Base-by-base conservation (phyloP, 345 rosid genomes). In the Camelina neglecta region DNA sequence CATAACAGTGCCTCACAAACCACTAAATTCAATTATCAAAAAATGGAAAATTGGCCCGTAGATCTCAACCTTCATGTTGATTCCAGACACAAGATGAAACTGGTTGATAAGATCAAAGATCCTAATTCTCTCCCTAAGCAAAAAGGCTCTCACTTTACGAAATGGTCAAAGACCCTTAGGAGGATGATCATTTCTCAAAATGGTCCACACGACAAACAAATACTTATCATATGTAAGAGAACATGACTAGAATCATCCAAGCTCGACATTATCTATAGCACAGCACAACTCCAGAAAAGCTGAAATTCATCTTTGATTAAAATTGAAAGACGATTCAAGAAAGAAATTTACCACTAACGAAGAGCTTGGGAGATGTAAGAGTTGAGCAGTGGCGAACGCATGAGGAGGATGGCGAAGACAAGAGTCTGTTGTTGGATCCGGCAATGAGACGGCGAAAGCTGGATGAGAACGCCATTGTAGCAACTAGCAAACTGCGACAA, bases 361-460 rank as follows among this genome's bases (percentile, higher is more conserved):
- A 90, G 80, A 93, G 93, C 83, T 84, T 89, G 13, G 97, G 96
- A 38, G 90, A 84, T 36, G 96, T 86, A 47, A 91, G 93, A 49
- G 93, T 88, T 3, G 92, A 83, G 71, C 71, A 80, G 53, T 77
- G 60, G 45, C 92, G 90, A 81, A 69, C 24, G 56, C 65, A n/a
- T n/a, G n/a, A 77, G 4, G 71, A 65, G 18, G 71, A 75, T 18
- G 78, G 84, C 9, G 82, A 64, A 51, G 81, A 71, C 69, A 44
- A 69, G 85, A 78, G 18, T 69, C 67, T 33, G 77, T 76, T 71
- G 48, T 74, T 71, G 48, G 85, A 73, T 49, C 79, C 74, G 60
- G 49, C 48, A 5, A 84, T 66, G 51, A 79, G 63, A n/a, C 84
- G 89, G 33, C 88, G 84, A 48, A 93, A 71, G 36, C 63, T 77